These are phyloP conservation scores for Lachancea nothofagi DNA, from an alignment of 805 yeast genomes.

Conservation along the genomic window DNA sequence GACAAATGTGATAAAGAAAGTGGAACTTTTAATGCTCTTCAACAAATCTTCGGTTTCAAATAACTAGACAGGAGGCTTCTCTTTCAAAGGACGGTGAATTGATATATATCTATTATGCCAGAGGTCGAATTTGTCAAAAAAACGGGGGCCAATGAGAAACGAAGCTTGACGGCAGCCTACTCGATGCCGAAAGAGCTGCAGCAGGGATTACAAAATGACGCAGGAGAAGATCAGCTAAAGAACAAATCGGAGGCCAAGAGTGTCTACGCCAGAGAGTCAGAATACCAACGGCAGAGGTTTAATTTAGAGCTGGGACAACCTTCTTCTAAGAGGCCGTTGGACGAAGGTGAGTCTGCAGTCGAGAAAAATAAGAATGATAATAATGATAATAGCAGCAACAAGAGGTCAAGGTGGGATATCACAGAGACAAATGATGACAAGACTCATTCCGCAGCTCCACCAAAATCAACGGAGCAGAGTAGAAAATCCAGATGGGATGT, in stretches of 20 bases:
- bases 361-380: no score
- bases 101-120: not conserved
- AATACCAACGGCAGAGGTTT: constrained; percentile 42
- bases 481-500: constrained; percentile 34
- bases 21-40: no score
- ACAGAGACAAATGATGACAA: not conserved
- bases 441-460: no score
- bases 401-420: constrained; percentile 14
- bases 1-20: not conserved
- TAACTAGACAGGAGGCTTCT: not conserved
- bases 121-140: not conserved
- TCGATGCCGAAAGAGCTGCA: constrained; percentile 36
- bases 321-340: constrained; percentile 13
- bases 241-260: constrained; percentile 26
- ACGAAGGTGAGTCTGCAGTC: constrained; percentile 15
- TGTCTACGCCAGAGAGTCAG: constrained; percentile 37
- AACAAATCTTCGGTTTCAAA: no score
- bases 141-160: constrained; percentile 1
- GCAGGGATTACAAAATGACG: constrained; percentile 25
- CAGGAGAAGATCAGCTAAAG: constrained; percentile 21
- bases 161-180: constrained; percentile 36
- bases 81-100: not conserved
- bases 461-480: constrained; percentile 2
- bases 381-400: no score
- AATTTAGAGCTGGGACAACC: constrained; percentile 24